phyloP scores from a whole-genome alignment of 2,329 filamentous ascomycete genomes.

The Samsoniella hepiali region DNA sequence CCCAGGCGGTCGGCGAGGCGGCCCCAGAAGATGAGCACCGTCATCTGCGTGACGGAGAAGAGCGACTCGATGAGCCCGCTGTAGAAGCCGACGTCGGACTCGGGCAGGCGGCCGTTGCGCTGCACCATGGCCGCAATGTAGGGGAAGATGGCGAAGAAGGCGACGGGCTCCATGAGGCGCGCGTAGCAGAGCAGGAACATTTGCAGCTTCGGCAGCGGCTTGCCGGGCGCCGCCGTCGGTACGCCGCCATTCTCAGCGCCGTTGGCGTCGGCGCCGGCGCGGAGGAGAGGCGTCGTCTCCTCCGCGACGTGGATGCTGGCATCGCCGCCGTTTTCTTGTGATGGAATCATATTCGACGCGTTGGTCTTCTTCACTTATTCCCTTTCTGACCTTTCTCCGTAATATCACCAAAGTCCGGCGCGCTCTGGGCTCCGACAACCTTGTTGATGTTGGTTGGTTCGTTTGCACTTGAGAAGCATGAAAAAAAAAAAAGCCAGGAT shows the following conservation, averaged over 20 bases:
- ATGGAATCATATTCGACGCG: neutral
- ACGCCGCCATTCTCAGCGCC: neutral
- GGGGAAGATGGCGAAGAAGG: conserved; percentile 81
- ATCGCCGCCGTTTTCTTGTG: neutral
- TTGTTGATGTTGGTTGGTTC: too few relatives aligned
- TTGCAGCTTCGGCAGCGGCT: conserved; percentile 57
- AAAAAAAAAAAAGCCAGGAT: too few relatives aligned
- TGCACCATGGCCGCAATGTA: conserved; percentile 77
- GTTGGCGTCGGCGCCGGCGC: neutral
- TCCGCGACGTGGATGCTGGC: neutral
- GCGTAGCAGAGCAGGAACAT: conserved; percentile 71
- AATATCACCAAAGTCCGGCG: too few relatives aligned
- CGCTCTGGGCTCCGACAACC: too few relatives aligned
- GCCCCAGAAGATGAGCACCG: conserved; percentile 76
- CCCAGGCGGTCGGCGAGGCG: conserved; percentile 59
- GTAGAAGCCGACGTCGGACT: conserved; percentile 75
- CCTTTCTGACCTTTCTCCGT: too few relatives aligned
- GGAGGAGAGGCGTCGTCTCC: conserved; percentile 11
- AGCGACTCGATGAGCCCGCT: conserved; percentile 70
- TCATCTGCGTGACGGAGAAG: conserved; percentile 72
- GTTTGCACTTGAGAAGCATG: too few relatives aligned
- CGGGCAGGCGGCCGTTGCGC: conserved; percentile 57
- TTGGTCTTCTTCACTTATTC: too few relatives aligned
- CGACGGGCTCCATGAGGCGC: conserved; percentile 69
- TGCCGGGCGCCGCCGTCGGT: conserved; percentile 29